A percentile compares a stretch with the other conserved stretches of the same genome.
These are phyloP conservation scores for Globisporangium splendens DNA, from an alignment of 352 stramenopile genomes.

Conservation along the genomic window DNA sequence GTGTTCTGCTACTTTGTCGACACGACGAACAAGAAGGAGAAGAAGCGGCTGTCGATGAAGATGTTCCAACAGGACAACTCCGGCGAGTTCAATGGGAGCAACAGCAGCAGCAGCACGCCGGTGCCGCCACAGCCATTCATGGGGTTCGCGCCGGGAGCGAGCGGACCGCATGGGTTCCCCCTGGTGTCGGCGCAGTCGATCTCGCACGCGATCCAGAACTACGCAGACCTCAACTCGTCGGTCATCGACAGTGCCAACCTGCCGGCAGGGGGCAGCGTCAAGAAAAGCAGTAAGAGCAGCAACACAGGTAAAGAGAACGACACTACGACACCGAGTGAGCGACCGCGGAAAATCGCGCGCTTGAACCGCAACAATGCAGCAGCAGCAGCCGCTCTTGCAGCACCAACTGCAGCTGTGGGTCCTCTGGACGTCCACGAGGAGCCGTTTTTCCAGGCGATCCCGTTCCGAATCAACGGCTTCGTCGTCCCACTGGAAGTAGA, in stretches of 20 bases:
- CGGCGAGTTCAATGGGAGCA: slow-evolving; percentile 17
- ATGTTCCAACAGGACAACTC: slow-evolving; percentile 39
- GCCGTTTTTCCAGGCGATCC: slow-evolving; percentile 52
- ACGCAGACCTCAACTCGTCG: slow-evolving; percentile 34
- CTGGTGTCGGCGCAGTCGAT: slow-evolving; percentile 17
- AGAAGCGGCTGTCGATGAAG: slow-evolving; percentile 62
- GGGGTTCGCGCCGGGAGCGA: slow-evolving; percentile 11
- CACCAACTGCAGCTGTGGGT: slow-evolving; percentile 8
- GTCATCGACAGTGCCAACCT: slow-evolving; percentile 15
- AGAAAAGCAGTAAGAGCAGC: slow-evolving; percentile 26
- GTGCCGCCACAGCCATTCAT: slow-evolving; percentile 28
- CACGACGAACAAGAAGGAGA: slow-evolving; percentile 56
- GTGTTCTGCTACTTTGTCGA: slow-evolving; percentile 82
- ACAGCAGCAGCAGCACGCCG: slow-evolving; percentile 6
- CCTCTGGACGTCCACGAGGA: slow-evolving; percentile 33
- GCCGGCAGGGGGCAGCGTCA: slow-evolving; percentile 3
- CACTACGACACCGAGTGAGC: slow-evolving; percentile 20
- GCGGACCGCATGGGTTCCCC: slow-evolving; percentile 22
- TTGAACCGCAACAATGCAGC: slow-evolving; percentile 10
- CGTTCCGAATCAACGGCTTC: slow-evolving; percentile 73
- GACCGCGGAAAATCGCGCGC: slow-evolving; percentile 45
- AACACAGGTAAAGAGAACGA: slow-evolving; percentile 18
- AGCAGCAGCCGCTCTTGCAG: not conserved
- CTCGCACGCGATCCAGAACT: slow-evolving; percentile 32
- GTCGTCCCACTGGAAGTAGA: slow-evolving; percentile 70